These are phyloP conservation scores for Crithidia acanthocephali DNA, from an alignment of 208 protist species.

Conservation along the genomic window DNA sequence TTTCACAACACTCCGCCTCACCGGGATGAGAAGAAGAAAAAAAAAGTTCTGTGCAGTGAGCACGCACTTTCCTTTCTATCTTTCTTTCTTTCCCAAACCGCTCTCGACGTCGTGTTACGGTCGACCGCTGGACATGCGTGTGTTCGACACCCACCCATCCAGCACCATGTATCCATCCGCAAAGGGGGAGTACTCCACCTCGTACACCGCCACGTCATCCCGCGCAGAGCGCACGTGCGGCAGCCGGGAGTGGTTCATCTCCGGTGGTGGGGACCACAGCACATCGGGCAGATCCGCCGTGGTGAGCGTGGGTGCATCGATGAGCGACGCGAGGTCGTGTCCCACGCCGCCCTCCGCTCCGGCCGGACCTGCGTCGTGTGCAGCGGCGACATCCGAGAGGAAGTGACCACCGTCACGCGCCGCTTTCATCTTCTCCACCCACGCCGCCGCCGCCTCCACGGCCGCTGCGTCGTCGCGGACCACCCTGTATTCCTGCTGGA, in stretches of 20 bases:
- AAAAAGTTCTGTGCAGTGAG: too few species aligned
- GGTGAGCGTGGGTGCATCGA: neutral
- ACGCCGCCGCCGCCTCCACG: too few species aligned
- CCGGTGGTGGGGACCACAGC: neutral
- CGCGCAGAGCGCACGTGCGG: slow-evolving; percentile 6
- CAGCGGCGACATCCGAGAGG: too few species aligned
- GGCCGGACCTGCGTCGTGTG: too few species aligned
- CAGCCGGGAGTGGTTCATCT: slow-evolving; percentile 8
- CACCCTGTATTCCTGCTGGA: slow-evolving; percentile 5
- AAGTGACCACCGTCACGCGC: too few species aligned
- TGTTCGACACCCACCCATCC: slow-evolving; percentile 23
- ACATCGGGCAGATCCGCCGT: slow-evolving; percentile 1
- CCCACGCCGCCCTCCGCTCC: too few species aligned
- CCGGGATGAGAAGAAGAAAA: too few species aligned
- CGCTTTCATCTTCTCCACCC: too few species aligned
- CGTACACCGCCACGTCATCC: slow-evolving; percentile 20
- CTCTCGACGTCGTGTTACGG: neutral
- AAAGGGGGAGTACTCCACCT: slow-evolving; percentile 19
- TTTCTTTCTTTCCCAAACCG: too few species aligned
- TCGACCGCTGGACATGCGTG: neutral
- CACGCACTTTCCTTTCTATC: too few species aligned
- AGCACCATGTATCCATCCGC: slow-evolving; percentile 11
- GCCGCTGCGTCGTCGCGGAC: neutral
- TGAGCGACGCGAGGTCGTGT: too few species aligned
- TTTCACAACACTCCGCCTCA: too few species aligned